Conservation (phyloP, 192 early-diverging fungal species). For the Coemansia reversa region DNA sequence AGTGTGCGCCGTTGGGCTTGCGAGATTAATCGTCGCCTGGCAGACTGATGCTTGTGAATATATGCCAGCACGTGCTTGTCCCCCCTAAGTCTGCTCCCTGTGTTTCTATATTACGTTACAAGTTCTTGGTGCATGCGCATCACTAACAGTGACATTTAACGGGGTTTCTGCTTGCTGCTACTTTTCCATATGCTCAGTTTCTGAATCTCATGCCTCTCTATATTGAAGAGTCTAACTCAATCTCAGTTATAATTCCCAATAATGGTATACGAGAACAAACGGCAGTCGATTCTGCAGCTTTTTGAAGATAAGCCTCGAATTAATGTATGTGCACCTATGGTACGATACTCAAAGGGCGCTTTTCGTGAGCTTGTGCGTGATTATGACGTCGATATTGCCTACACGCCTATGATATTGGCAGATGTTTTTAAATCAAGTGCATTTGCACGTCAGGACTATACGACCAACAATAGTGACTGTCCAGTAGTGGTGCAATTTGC, state of each 20-base stretch:
- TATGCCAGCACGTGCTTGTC: not conserved
- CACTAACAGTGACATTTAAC: too few species aligned
- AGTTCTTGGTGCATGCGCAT: too few species aligned
- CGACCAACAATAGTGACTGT: constrained; percentile 74
- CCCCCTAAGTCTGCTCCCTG: constrained; percentile 3
- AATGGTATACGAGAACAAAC: constrained; percentile 33
- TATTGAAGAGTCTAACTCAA: not conserved
- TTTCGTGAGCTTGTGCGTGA: constrained; percentile 84
- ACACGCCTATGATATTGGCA: constrained; percentile 96
- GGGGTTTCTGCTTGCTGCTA: too few species aligned
- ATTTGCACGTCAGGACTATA: constrained; percentile 82
- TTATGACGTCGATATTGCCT: constrained; percentile 85
- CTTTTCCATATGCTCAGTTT: too few species aligned
- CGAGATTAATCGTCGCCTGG: constrained; percentile 50
- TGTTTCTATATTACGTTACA: too few species aligned
- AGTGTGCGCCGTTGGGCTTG: constrained; percentile 43
- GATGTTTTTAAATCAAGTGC: constrained; percentile 87
- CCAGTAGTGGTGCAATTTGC: constrained; percentile 96
- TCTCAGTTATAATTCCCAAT: not conserved
- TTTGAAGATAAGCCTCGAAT: constrained; percentile 62
- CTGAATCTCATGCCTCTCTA: too few species aligned
- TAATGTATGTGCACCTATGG: constrained; percentile 94
- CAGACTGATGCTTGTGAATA: not conserved
- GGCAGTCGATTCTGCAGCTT: constrained; percentile 55
- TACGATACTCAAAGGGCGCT: constrained; percentile 91